These are phyloP conservation scores for Inosperma sp. DNA, from an alignment of 768 basidiomycete species.

Conservation along the genomic window DNA sequence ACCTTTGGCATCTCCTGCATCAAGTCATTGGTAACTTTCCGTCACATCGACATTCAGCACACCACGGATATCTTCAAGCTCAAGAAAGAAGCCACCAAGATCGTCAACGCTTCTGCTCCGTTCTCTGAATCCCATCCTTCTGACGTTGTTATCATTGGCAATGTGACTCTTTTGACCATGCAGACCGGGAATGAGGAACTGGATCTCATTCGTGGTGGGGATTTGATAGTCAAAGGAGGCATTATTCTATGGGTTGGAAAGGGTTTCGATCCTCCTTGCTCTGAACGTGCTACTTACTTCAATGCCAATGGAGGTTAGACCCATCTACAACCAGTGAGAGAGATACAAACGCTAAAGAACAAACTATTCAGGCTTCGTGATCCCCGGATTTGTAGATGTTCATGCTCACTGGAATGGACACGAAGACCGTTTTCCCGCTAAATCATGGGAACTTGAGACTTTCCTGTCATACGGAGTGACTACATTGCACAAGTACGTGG, in stretches of 20 bases:
- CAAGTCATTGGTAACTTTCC: conserved; percentile 49
- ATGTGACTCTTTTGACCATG: conserved; percentile 72
- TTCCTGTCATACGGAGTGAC: conserved; percentile 77
- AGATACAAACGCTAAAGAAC: background rate
- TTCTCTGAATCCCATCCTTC: conserved; percentile 20
- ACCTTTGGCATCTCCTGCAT: conserved; percentile 64
- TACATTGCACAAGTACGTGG: conserved; percentile 67
- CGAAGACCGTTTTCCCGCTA: conserved; percentile 47
- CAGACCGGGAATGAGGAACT: conserved; percentile 42
- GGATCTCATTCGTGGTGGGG: conserved; percentile 52
- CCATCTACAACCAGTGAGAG: background rate
- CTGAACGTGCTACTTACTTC: conserved; percentile 41
- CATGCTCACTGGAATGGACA: conserved; percentile 73
- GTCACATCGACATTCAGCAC: conserved; percentile 56
- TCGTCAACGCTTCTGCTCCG: conserved; percentile 15
- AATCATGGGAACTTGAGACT: conserved; percentile 70
- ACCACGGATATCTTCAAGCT: conserved; percentile 57
- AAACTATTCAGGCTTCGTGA: conserved; percentile 47
- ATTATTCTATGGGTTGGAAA: conserved; percentile 49
- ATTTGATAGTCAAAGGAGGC: conserved; percentile 52
- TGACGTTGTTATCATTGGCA: conserved; percentile 54
- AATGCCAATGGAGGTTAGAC: conserved; percentile 58
- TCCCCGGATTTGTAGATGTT: conserved; percentile 72
- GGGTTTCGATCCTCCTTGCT: conserved; percentile 25
- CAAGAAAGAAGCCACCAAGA: conserved; percentile 43